A percentile compares a stretch with the other conserved stretches of the same genome.
Conservation (phyloP, 1,284 basidiomycete species). For the Cryptococcus amylolentus region DNA sequence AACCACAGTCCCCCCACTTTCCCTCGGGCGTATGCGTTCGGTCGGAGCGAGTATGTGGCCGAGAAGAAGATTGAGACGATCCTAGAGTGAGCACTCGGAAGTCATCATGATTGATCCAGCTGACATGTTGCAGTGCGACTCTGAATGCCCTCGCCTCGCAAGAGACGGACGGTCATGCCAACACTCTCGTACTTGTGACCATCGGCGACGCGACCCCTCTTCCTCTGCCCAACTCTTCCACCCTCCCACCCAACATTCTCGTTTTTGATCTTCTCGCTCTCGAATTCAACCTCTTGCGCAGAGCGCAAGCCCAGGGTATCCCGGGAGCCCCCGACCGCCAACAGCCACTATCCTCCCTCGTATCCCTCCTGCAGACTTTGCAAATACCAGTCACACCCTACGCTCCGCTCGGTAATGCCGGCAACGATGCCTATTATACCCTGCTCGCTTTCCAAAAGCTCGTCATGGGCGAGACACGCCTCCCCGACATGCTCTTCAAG, state of each 20-base stretch:
- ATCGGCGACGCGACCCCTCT: constrained; percentile 55
- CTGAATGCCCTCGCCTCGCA: constrained; percentile 69
- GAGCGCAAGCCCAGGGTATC: constrained; percentile 36
- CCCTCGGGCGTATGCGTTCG: constrained; percentile 56
- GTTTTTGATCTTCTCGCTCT: constrained; percentile 59
- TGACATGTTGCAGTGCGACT: constrained; percentile 53
- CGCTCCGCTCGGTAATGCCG: constrained; percentile 48
- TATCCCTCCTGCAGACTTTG: constrained; percentile 38
- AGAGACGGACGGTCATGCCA: constrained; percentile 67
- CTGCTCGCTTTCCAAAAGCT: constrained; percentile 49
- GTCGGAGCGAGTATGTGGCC: constrained; percentile 66
- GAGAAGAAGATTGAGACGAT: constrained; percentile 67
- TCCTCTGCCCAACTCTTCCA: constrained; percentile 27
- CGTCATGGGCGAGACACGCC: constrained; percentile 43
- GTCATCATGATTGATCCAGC: background rate
- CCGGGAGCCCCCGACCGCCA: constrained; percentile 37
- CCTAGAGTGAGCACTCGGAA: constrained; percentile 55
- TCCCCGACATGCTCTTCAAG: constrained; percentile 38
- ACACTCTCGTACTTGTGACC: constrained; percentile 70
- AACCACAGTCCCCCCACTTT: constrained; percentile 41
- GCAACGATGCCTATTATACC: constrained; percentile 51
- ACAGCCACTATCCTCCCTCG: constrained; percentile 34
- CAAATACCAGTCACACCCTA: constrained; percentile 46
- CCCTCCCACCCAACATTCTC: constrained; percentile 69
- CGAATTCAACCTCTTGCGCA: constrained; percentile 38